A percentile compares a stretch with the other conserved stretches of the same genome.
phyloP scores from a whole-genome alignment of 2,329 filamentous ascomycete genomes.

The Exophiala calicioides region DNA sequence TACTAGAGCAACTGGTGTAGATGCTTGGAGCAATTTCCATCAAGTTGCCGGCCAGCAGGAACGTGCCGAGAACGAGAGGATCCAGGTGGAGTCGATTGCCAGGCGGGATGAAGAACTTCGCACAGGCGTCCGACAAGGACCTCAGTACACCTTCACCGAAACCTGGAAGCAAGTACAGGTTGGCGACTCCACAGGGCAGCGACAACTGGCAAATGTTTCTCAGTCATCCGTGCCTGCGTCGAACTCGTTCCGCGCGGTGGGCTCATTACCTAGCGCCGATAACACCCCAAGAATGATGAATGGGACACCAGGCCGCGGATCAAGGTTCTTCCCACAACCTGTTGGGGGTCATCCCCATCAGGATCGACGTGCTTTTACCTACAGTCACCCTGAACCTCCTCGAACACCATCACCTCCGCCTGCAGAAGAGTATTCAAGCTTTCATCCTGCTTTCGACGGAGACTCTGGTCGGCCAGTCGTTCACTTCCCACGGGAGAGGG shows the following conservation, averaged over 20 bases:
- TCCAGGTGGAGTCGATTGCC: conserved; percentile 42
- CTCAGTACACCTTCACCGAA: conserved; percentile 44
- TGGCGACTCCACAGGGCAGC: conserved; percentile 43
- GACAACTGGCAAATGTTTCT: conserved; percentile 42
- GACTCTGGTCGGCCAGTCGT: conserved; percentile 55
- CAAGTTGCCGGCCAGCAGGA: conserved; percentile 42
- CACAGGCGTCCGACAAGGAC: conserved; percentile 36
- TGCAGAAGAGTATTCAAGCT: conserved; percentile 56
- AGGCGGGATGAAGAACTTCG: conserved; percentile 41
- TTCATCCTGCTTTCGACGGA: conserved; percentile 58
- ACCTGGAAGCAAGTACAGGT: conserved; percentile 50
- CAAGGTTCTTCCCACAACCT: conserved; percentile 49
- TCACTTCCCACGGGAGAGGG: conserved; percentile 61
- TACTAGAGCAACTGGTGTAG: conserved; percentile 34
- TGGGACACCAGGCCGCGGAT: conserved; percentile 44
- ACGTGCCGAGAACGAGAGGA: conserved; percentile 43
- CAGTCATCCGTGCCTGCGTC: conserved; percentile 38
- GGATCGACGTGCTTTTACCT: conserved; percentile 39
- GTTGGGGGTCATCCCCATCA: conserved; percentile 25
- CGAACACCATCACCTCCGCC: conserved; percentile 55
- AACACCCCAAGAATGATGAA: conserved; percentile 39
- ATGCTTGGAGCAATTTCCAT: conserved; percentile 50
- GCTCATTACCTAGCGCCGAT: conserved; percentile 39
- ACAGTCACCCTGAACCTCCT: conserved; percentile 36
- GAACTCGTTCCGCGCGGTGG: conserved; percentile 41